phyloP scores from a whole-genome alignment of 1,139 yeast species.

The Yamadazyma pseudoaaseri region DNA sequence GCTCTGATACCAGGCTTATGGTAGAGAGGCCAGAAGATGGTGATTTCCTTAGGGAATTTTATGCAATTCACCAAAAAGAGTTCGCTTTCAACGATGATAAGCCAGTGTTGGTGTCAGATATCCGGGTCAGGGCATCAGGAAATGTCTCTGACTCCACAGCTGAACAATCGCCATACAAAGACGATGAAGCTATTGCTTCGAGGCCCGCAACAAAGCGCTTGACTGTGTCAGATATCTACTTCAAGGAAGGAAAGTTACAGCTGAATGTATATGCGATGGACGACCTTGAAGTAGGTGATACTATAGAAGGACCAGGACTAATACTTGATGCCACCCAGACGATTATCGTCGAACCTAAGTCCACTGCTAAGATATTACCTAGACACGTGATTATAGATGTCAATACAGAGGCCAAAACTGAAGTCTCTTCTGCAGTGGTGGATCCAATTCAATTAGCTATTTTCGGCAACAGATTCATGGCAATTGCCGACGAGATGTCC shows the following conservation, averaged over 20 bases:
- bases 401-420: constrained; percentile 10
- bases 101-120: constrained; percentile 22
- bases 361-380: constrained; percentile 60
- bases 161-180: constrained; percentile 15
- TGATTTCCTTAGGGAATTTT: constrained; percentile 36
- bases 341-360: constrained; percentile 70
- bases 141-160: constrained; percentile 24
- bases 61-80: constrained; percentile 56
- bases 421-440: constrained; percentile 10
- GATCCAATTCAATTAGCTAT: constrained; percentile 22
- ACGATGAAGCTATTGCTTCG: constrained; percentile 10
- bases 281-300: constrained; percentile 32
- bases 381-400: constrained; percentile 34
- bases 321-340: constrained; percentile 88
- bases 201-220: constrained; percentile 6
- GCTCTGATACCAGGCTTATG: constrained; percentile 21
- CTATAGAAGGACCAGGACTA: constrained; percentile 59
- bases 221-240: constrained; percentile 7
- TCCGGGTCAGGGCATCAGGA: constrained; percentile 18
- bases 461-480: constrained; percentile 22
- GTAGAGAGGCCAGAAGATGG: constrained; percentile 19
- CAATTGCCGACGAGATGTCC: constrained; percentile 24
- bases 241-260: constrained; percentile 10
- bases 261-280: constrained; percentile 42
- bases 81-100: constrained; percentile 69